Percentiles rank a stretch among this genome's conserved stretches.
These are phyloP conservation scores for Sporopachydermia lactativora DNA, from an alignment of 805 yeast genomes.

Conservation along the genomic window DNA sequence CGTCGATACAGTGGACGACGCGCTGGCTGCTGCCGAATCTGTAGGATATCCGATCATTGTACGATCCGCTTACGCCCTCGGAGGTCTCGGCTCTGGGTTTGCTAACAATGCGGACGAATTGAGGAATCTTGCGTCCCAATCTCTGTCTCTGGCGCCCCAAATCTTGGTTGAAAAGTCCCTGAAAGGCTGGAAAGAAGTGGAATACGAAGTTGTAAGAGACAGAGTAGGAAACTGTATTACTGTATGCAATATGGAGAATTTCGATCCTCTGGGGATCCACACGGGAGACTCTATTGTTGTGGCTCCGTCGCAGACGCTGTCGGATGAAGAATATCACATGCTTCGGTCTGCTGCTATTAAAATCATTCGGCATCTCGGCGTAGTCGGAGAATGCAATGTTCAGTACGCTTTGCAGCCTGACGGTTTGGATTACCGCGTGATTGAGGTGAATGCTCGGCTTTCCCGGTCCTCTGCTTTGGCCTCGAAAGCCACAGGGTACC, in stretches of 20 bases:
- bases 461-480: slow-evolving; percentile 97
- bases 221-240: slow-evolving; percentile 94
- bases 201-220: slow-evolving; percentile 96
- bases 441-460: slow-evolving; percentile 94
- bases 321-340: slow-evolving; percentile 98
- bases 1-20: slow-evolving; percentile 86
- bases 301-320: slow-evolving; percentile 95
- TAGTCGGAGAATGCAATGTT: slow-evolving; percentile 97
- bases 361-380: slow-evolving; percentile 94
- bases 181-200: slow-evolving; percentile 99
- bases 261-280: slow-evolving; percentile 95
- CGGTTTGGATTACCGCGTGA: slow-evolving; percentile 89
- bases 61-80: slow-evolving; percentile 93
- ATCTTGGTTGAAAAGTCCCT: slow-evolving; percentile 91
- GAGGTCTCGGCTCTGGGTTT: slow-evolving; percentile 97
- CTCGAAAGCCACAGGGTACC: slow-evolving; percentile 97
- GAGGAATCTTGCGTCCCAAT: slow-evolving; percentile 77
- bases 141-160: slow-evolving; percentile 85
- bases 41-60: slow-evolving; percentile 96
- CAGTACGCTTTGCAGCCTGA: slow-evolving; percentile 95
- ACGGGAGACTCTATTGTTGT: slow-evolving; percentile 99
- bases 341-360: slow-evolving; percentile 94
- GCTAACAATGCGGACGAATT: slow-evolving; percentile 76
- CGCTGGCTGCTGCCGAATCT: slow-evolving; percentile 72
- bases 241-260: slow-evolving; percentile 98